Evolutionary conservation across 2,329 filamentous ascomycete genomes (phyloP).

Genomic region (Albifimbria verrucaria): DNA sequence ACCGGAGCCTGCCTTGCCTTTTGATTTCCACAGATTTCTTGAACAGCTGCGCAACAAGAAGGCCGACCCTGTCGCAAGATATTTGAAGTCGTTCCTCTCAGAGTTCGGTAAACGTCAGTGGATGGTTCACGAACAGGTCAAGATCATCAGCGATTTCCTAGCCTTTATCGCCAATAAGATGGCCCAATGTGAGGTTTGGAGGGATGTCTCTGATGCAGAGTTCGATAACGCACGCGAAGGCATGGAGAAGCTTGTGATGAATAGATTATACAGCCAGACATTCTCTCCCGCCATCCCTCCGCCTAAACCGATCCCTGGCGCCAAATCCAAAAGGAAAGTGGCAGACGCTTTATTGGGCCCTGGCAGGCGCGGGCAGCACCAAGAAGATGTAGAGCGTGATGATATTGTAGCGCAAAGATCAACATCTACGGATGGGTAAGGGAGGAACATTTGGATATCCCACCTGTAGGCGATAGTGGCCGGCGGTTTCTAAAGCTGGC

Average conservation of each 20-base stretch:
- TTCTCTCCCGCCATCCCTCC: constrained; percentile 92
- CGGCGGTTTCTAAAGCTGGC: constrained; percentile 84
- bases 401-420: constrained; percentile 93
- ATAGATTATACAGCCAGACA: constrained; percentile 89
- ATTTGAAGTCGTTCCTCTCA: constrained; percentile 86
- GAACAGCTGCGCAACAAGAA: constrained; percentile 95
- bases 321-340: constrained; percentile 65
- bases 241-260: constrained; percentile 99
- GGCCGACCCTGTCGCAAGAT: constrained; percentile 95
- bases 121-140: constrained; percentile 99
- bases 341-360: constrained; percentile 69
- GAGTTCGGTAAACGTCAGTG: constrained; percentile 98
- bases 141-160: constrained; percentile 95
- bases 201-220: constrained; percentile 90
- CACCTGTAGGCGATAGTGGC: constrained; percentile 78
- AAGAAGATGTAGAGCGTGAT: constrained; percentile 95
- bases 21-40: constrained; percentile 95
- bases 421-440: constrained; percentile 94
- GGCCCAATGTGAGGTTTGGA: constrained; percentile 95
- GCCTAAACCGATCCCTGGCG: constrained; percentile 68
- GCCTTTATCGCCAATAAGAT: constrained; percentile 98
- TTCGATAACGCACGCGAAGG: constrained; percentile 98
- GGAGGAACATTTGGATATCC: constrained; percentile 92
- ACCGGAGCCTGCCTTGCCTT: constrained; percentile 81
- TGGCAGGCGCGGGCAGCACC: constrained; percentile 89